Evolutionary conservation across 768 basidiomycete species (phyloP).

Genomic region (Lentinula detonsa): DNA sequence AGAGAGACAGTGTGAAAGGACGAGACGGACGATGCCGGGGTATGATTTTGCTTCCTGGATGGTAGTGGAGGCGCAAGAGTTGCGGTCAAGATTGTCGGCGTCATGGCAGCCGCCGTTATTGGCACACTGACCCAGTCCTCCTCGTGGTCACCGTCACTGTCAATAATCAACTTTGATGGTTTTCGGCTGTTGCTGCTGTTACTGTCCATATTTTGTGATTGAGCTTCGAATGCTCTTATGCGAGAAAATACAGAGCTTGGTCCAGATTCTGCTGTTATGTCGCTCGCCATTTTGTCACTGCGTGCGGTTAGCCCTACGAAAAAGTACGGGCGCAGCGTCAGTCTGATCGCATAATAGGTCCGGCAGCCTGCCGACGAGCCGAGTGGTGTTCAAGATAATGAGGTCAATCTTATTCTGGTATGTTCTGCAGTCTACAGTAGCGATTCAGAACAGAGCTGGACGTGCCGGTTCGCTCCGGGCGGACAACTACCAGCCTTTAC

Average conservation of each 20-base stretch:
- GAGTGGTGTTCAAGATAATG: no score
- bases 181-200: background rate
- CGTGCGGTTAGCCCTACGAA: background rate
- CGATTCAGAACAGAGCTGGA: no score
- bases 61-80: slow-evolving; percentile 53
- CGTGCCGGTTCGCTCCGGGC: no score
- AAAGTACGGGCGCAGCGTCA: background rate
- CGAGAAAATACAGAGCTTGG: background rate
- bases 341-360: background rate
- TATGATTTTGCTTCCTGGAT: slow-evolving; percentile 61
- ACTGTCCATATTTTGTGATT: background rate
- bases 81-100: background rate
- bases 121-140: slow-evolving; percentile 2
- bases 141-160: background rate
- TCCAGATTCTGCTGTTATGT: background rate
- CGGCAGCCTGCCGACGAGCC: no score
- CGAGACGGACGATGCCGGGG: slow-evolving; percentile 65
- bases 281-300: background rate
- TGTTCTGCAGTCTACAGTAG: no score
- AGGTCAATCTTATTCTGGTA: no score
- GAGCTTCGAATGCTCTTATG: background rate
- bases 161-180: background rate
- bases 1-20: slow-evolving; percentile 83
- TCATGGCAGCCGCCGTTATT: background rate
- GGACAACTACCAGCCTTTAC: no score